These are phyloP conservation scores for Lactarius hatsudake DNA, from an alignment of 768 basidiomycete species.

Conservation along the genomic window DNA sequence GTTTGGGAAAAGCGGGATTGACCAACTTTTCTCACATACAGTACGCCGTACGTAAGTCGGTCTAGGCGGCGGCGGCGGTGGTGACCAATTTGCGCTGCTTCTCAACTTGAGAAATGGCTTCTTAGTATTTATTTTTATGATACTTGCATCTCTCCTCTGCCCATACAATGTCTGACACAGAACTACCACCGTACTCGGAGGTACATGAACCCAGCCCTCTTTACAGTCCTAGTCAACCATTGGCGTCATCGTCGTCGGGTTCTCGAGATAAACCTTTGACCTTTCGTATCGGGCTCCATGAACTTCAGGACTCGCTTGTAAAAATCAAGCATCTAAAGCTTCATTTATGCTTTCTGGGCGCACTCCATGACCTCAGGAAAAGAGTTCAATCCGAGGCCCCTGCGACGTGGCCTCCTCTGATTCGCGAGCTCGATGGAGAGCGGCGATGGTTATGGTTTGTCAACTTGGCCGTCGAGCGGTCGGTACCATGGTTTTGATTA, in stretches of 20 bases:
- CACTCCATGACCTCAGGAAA: slow-evolving; percentile 15
- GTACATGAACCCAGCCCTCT: not conserved
- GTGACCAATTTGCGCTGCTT: not conserved
- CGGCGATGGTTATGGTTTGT: slow-evolving; percentile 43
- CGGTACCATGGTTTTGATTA: not conserved
- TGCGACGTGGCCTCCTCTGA: slow-evolving; percentile 5
- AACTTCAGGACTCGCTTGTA: slow-evolving; percentile 15
- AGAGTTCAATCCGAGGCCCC: slow-evolving; percentile 8
- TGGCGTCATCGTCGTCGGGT: slow-evolving; percentile 14
- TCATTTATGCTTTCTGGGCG: slow-evolving; percentile 16
- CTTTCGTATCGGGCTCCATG: slow-evolving; percentile 18
- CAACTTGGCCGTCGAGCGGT: slow-evolving; percentile 40
- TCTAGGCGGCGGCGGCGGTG: not conserved
- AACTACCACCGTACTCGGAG: slow-evolving; percentile 16
- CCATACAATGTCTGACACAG: slow-evolving; percentile 5
- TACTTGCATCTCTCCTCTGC: not conserved
- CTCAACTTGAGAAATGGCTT: not conserved
- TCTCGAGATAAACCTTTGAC: not conserved
- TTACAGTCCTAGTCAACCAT: not conserved
- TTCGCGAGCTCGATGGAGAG: slow-evolving; percentile 29
- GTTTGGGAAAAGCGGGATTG: not conserved
- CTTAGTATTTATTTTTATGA: not conserved
- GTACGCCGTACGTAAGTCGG: not conserved
- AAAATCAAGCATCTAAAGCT: slow-evolving; percentile 9
- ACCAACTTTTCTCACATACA: not conserved